Percentiles rank a stretch among this genome's conserved stretches.
Evolutionary conservation across 192 early-diverging fungal species (phyloP).

Genomic region (Linnemannia elongata): DNA sequence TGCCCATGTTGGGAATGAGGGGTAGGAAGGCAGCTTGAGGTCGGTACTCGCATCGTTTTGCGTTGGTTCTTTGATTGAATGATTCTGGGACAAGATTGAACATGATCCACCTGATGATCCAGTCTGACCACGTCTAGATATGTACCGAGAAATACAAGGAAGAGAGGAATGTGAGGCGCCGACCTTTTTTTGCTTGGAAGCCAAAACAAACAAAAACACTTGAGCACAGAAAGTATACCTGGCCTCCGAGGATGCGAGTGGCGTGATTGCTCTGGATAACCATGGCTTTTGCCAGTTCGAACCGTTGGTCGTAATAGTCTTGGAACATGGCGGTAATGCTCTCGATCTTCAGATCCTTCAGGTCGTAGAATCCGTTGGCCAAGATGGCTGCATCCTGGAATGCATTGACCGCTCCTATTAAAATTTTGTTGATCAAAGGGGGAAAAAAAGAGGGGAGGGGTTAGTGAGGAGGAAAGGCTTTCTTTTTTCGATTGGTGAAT

Average conservation of each 20-base stretch:
- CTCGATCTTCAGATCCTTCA: background rate
- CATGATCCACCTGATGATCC: conserved; percentile 8
- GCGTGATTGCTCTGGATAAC: conserved; percentile 1
- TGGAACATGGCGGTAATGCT: conserved; percentile 24
- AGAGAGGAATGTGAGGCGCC: too few species aligned
- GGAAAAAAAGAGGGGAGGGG: background rate
- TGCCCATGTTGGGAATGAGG: background rate
- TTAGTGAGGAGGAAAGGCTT: background rate
- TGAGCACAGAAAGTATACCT: background rate
- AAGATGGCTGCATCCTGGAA: conserved; percentile 32
- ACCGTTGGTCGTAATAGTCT: conserved; percentile 17
- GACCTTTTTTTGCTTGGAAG: too few species aligned
- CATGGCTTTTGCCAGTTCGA: background rate
- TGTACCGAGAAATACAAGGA: background rate
- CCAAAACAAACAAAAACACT: too few species aligned
- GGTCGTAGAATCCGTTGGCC: conserved; percentile 24
- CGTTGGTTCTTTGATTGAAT: background rate
- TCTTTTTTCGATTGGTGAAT: too few species aligned
- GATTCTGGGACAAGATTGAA: conserved; percentile 21
- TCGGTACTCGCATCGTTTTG: conserved; percentile 5
- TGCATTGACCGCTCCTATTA: conserved; percentile 29
- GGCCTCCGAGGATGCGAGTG: background rate
- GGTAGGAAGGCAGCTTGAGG: conserved; percentile 18
- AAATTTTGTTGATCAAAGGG: background rate
- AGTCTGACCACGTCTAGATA: conserved; percentile 14